A percentile compares a stretch with the other conserved stretches of the same genome.
Conservation (phyloP, 495 filamentous ascomycete genomes). For the Penicillium antarcticum region DNA sequence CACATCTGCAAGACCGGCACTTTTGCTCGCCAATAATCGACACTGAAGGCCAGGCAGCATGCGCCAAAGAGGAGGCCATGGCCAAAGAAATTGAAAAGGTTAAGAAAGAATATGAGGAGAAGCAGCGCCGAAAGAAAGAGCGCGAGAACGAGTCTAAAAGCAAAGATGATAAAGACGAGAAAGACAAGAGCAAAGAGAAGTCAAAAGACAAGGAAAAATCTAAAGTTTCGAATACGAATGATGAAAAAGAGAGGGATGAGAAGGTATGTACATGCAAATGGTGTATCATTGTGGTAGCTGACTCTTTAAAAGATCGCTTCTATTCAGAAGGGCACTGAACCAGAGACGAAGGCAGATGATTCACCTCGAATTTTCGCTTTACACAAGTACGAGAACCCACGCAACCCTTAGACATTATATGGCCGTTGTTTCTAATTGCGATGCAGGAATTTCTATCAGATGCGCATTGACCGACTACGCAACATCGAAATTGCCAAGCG, state of each 20-base stretch:
- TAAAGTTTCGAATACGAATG: slow-evolving; percentile 14
- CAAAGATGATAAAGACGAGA: slow-evolving; percentile 47
- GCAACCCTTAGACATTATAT: neutral
- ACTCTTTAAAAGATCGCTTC: slow-evolving; percentile 30
- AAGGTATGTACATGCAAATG: slow-evolving; percentile 31
- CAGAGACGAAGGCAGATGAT: slow-evolving; percentile 34
- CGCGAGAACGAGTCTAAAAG: slow-evolving; percentile 16
- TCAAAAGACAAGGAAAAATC: slow-evolving; percentile 38
- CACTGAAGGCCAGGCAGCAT: slow-evolving; percentile 66
- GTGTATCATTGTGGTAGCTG: neutral
- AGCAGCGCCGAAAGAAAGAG: slow-evolving; percentile 37
- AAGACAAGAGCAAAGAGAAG: slow-evolving; percentile 45
- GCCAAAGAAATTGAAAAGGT: slow-evolving; percentile 73
- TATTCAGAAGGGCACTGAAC: slow-evolving; percentile 28
- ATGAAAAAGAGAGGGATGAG: slow-evolving; percentile 57
- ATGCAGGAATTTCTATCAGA: slow-evolving; percentile 77
- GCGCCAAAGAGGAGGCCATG: slow-evolving; percentile 61
- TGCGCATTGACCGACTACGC: slow-evolving; percentile 72
- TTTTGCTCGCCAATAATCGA: slow-evolving; percentile 82
- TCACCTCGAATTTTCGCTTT: slow-evolving; percentile 78
- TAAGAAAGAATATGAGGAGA: slow-evolving; percentile 52
- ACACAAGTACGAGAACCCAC: slow-evolving; percentile 62
- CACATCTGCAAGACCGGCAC: slow-evolving; percentile 77
- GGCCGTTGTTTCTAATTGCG: slow-evolving; percentile 1
- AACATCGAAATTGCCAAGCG: slow-evolving; percentile 77